Conservation (phyloP, 1,139 yeast species). For the Diutina catenulata region DNA sequence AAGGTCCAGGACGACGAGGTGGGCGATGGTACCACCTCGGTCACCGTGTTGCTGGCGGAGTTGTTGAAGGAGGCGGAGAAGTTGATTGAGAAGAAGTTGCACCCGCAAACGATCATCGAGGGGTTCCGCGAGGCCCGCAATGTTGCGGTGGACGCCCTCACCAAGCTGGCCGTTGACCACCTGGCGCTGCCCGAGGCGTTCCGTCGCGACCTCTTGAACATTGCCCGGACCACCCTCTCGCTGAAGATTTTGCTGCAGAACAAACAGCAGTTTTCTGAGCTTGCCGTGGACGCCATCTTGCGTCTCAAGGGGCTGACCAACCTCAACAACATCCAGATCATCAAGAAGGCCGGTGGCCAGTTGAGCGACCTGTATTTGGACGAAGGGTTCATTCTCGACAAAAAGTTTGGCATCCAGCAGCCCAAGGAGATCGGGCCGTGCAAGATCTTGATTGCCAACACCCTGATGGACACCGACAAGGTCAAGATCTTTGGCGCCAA, state of each 20-base stretch:
- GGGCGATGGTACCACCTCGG: constrained; percentile 99
- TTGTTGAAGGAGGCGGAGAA: constrained; percentile 90
- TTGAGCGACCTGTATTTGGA: constrained; percentile 86
- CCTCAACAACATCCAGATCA: constrained; percentile 85
- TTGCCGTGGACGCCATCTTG: constrained; percentile 91
- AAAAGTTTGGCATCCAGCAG: constrained; percentile 88
- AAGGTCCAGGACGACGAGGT: constrained; percentile 98
- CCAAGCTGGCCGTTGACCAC: constrained; percentile 66
- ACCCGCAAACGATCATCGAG: constrained; percentile 95
- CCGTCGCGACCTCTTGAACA: constrained; percentile 66
- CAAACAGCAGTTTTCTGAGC: constrained; percentile 73
- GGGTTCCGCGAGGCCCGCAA: constrained; percentile 85
- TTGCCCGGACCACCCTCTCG: constrained; percentile 88
- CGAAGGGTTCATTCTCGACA: constrained; percentile 88
- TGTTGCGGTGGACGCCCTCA: constrained; percentile 75
- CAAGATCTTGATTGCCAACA: constrained; percentile 82
- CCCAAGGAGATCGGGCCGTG: constrained; percentile 80
- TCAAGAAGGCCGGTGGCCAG: constrained; percentile 89
- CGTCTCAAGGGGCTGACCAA: constrained; percentile 92
- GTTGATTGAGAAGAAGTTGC: constrained; percentile 83
- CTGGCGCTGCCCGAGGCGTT: constrained; percentile 51
- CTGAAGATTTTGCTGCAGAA: constrained; percentile 94
- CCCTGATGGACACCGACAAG: constrained; percentile 86
- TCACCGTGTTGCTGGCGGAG: constrained; percentile 87
- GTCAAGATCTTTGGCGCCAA: constrained; percentile 97